Percentiles rank a stretch among this genome's conserved stretches.
These are phyloP conservation scores for Magnolia sinica DNA, from an alignment of 164 flowering plant genomes.

Conservation along the genomic window DNA sequence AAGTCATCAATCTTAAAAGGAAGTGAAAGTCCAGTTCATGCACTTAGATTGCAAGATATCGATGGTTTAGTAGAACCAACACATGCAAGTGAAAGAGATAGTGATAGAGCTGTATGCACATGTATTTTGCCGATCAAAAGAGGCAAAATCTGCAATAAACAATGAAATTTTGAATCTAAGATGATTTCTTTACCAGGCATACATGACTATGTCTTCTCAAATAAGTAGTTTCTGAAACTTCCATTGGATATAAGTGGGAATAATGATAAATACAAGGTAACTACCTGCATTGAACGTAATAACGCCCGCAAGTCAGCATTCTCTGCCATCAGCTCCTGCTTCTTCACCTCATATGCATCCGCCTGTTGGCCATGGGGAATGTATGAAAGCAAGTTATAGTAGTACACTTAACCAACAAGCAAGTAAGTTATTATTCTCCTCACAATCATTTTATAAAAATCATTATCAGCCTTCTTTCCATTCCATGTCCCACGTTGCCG, in stretches of 20 bases:
- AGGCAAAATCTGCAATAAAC: neutral
- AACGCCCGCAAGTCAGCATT: conserved; percentile 87
- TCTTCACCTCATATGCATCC: conserved; percentile 89
- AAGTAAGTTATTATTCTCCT: conserved; percentile 20
- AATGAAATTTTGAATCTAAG: neutral
- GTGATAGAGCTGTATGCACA: neutral
- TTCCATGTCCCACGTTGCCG: conserved; percentile 99
- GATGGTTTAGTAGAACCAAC: neutral
- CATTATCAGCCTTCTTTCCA: conserved; percentile 93
- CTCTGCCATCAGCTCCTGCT: conserved; percentile 89
- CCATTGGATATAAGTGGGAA: neutral
- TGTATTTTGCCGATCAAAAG: neutral
- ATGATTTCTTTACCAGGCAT: neutral
- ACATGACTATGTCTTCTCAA: neutral
- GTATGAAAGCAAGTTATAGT: neutral
- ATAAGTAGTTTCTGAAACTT: neutral
- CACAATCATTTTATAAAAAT: conserved; percentile 94
- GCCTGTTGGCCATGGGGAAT: conserved; percentile 40
- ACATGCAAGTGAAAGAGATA: neutral
- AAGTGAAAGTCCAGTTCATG: neutral
- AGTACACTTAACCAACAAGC: neutral
- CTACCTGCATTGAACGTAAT: conserved; percentile 92
- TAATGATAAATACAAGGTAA: neutral
- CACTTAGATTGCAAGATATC: neutral
- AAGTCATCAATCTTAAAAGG: neutral